Base-by-base conservation (phyloP, 495 filamentous ascomycete genomes). In the Coniosporium apollinis region DNA sequence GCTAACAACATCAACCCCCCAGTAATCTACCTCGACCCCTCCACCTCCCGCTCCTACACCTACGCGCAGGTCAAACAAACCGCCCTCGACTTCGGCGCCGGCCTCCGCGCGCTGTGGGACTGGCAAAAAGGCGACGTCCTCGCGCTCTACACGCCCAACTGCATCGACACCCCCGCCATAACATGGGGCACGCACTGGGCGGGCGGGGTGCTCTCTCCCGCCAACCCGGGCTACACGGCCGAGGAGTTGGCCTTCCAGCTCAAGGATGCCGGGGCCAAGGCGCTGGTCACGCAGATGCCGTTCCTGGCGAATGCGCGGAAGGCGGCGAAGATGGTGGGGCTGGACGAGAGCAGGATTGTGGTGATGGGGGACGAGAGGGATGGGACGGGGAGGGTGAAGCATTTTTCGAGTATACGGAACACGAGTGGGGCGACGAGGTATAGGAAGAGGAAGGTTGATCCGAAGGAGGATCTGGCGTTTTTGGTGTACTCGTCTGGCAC, bases 181-280 rank as follows among this genome's bases (percentile, higher is more conserved):
- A 80, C 64, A 51, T 86, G 81, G 66, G 87, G 85, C 16, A 61
- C 69, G 7, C 72, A 78, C 45, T 94, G 82, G 79, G 79, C 85
- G 0, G 87, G 85, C 30, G 87, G 82, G 14, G 60, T 76, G 32
- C 51, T 82, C 13, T 82, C 77, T 2, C 80, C 89, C 0, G 84
- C 83, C 8, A 94, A 94, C 51, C 86, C 89, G 16, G 69, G 70
- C 1, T 94, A 94, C 57, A 91, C 78, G 1, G 69, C 64, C 16
- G 74, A 92, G 5, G 87, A 96, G 51, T 66, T 96, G 10, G 76
- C 79, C 13, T 91, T 80, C 52, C 89, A 94, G 55, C 67, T 96
- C 40, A 72, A 77, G 45, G 78, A 91, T 54, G 76, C 80, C 0
- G 66, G 69, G 1, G 84, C 83, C 20, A 84, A 76, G 47, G 82